These are phyloP conservation scores for Suillus bovinus DNA, from an alignment of 768 basidiomycete genomes.

Conservation along the genomic window DNA sequence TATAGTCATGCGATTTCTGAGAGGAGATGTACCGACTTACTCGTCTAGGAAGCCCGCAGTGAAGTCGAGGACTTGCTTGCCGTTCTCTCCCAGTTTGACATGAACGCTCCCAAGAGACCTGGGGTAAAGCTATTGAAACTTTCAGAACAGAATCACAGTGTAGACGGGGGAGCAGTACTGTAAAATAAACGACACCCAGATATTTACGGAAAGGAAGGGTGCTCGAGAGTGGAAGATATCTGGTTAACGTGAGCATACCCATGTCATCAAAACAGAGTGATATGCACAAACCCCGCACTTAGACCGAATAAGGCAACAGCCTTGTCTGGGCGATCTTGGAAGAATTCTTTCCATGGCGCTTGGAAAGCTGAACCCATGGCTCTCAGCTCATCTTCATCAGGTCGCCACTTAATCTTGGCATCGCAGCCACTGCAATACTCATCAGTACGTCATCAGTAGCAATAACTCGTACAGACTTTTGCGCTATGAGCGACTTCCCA, in stretches of 20 bases:
- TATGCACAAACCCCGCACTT: no score
- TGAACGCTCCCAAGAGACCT: constrained; percentile 48
- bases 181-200: no score
- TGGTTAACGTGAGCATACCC: no score
- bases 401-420: constrained; percentile 25
- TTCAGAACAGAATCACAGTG: not conserved
- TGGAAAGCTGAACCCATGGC: constrained; percentile 22
- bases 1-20: no score
- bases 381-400: constrained; percentile 19
- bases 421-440: constrained; percentile 15
- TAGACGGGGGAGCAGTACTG: not conserved
- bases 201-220: no score
- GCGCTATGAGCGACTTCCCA: no score
- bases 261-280: no score
- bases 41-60: no score
- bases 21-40: no score
- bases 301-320: constrained; percentile 5
- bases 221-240: no score
- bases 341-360: constrained; percentile 22
- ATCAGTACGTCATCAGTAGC: not conserved
- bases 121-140: constrained; percentile 38
- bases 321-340: constrained; percentile 22
- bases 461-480: constrained; percentile 10
- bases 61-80: constrained; percentile 32
- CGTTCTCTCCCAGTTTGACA: constrained; percentile 41